Evolutionary conservation across 2,329 filamentous ascomycete genomes (phyloP), one percentile per base, ranked within the genome.

Genomic region (Ascochyta lentis): DNA sequence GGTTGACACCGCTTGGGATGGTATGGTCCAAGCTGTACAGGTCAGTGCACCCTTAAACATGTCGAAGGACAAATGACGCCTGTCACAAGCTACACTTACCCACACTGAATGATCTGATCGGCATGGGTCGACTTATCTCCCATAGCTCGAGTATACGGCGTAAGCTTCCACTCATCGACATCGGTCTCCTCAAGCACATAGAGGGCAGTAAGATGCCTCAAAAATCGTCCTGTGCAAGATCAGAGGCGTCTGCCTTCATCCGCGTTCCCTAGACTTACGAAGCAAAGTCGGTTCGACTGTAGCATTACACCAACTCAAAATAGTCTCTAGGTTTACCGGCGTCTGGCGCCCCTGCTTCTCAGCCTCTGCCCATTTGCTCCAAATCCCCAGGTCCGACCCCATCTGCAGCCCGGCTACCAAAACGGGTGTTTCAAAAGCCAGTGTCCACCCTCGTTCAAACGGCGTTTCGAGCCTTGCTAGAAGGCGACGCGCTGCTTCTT

Each of bases 401-500:
- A 45, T 44, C 33, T 57, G 54, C 13, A 57, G 27, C n/a, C 49
- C 49, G 9, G 49, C 44, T 5, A 54, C 44, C 15, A 57, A 22
- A 12, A 57, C 49, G 16, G 49, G 49, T 8, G 48, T 53, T 22
- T 54, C 54, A 10, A 57, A 57, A 12, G 39, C 35, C 24, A 58
- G 13, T 8, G 37, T 10, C 55, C 45, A 55, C 33, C 45, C 45
- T 29, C 44, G 34, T 16, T 55, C 51, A 31, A 58, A 58, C 2
- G 51, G 51, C 3, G 45, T 51, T 22, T 58, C 45, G 8, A 58
- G 55, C 15, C 40, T 42, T n/a, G 49, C 38, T n/a, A 58, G 35
- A 1, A 58, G 49, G 6, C 50, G 51, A n/a, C 51, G 43, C 27
- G 35, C 51, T 49, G 55, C 50, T 42, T 58, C 55, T 47, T 55